Evolutionary conservation across 2,329 filamentous ascomycete genomes (phyloP), one percentile per base, ranked within the genome.

Genomic region (Aspergillus costaricaensis): DNA sequence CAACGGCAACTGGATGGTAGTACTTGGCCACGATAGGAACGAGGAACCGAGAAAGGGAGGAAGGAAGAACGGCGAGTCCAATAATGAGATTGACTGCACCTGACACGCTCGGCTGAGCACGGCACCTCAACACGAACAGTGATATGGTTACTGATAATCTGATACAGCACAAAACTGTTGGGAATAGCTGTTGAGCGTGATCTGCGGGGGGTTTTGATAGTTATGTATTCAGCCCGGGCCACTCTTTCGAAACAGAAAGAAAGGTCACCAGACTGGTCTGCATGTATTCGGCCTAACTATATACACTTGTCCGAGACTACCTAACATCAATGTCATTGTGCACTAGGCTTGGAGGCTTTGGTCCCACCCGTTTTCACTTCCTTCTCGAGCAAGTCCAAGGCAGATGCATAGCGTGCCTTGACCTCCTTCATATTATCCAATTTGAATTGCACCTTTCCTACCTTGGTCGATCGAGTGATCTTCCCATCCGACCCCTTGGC

Each of bases 401-500:
- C 76, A 48, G 64, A 63, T 14, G 61, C 64, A 61, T 77, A 79
- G 52, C 67, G 71, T 10, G 64, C 62, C 62, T 74, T 70, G 17
- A 76, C 55, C 27, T 70, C 65, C 59, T 65, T 64, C 51, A 69
- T 62, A 44, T 69, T 61, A 9, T 73, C 68, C 17, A 70, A 49
- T 57, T 73, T 76, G 47, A 77, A 57, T 8, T 66, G 62, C n/a
- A 75, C 65, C 44, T 69, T 71, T 30, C 73, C 68, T 2, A 77
- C 67, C 49, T 67, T 65, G 3, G 62, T 60, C 0, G 65, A 64
- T 14, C 75, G 66, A 2, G 69, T 71, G 27, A 77, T 75, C 17
- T 71, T 75, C n/a, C 72, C 71, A 32, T 74, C 65, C 0, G 66
- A 61, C 2, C 65, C 71, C 58, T 83, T 84, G 1, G 87, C 90